A percentile compares a stretch with the other conserved stretches of the same genome.
Conservation (phyloP, 176 grass and related monocot species). For the Oryza meridionalis region DNA sequence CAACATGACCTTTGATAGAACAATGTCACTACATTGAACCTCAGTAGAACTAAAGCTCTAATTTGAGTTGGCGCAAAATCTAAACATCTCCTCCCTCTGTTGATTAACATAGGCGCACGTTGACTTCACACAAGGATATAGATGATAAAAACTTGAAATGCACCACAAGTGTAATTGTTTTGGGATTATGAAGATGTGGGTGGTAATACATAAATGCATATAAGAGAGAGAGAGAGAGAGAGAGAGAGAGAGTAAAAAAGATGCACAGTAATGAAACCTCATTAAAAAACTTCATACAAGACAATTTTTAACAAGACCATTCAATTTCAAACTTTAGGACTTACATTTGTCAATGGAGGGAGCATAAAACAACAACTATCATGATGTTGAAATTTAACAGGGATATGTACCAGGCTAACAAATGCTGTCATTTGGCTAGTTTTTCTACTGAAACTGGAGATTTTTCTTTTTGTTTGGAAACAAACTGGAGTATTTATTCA, state of each 20-base stretch:
- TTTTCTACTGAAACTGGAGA: background rate
- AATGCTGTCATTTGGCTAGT: background rate
- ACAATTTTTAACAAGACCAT: background rate
- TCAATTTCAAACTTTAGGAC: background rate
- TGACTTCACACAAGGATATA: background rate
- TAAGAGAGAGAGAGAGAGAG: background rate
- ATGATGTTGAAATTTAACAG: background rate
- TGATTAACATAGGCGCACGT: background rate
- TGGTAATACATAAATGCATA: too few relatives aligned
- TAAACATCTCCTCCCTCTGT: background rate
- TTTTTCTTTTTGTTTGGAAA: background rate
- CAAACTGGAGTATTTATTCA: background rate
- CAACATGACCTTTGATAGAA: background rate
- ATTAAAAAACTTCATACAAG: background rate
- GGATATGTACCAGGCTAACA: background rate
- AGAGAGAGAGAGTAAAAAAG: background rate
- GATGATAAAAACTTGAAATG: background rate
- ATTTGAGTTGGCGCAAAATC: background rate
- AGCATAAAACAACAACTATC: background rate
- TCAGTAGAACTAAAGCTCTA: slow-evolving; percentile 10
- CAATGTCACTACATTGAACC: background rate
- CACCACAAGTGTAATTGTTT: background rate
- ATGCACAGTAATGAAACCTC: background rate
- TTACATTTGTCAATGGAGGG: background rate
- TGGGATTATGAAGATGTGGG: background rate